A percentile compares a stretch with the other conserved stretches of the same genome.
Evolutionary conservation across 768 basidiomycete genomes (phyloP).

Genomic region (Mycena crocata): DNA sequence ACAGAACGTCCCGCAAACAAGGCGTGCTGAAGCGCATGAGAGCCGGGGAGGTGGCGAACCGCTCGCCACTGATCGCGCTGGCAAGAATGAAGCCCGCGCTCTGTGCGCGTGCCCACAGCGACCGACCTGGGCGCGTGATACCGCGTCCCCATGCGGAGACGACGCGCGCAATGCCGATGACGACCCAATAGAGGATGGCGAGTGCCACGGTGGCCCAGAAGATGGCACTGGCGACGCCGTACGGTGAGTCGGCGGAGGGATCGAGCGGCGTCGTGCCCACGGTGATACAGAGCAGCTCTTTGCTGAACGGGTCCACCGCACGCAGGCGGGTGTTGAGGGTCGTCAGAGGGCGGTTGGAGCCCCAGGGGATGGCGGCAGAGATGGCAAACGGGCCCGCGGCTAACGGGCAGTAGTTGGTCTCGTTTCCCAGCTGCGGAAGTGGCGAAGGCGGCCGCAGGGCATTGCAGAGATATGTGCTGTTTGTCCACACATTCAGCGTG

Average conservation of each 20-base stretch:
- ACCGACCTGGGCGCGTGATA: constrained; percentile 65
- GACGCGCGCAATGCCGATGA: constrained; percentile 85
- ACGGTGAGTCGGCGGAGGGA: constrained; percentile 67
- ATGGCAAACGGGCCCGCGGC: constrained; percentile 84
- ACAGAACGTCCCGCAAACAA: constrained; percentile 90
- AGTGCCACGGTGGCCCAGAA: constrained; percentile 82
- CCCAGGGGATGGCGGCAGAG: constrained; percentile 77
- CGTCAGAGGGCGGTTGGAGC: constrained; percentile 75
- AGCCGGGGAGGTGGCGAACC: constrained; percentile 85
- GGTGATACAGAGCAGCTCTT: constrained; percentile 86
- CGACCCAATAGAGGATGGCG: constrained; percentile 82
- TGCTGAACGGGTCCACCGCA: constrained; percentile 87
- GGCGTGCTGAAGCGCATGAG: constrained; percentile 94
- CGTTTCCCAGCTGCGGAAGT: constrained; percentile 57
- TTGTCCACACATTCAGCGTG: constrained; percentile 78
- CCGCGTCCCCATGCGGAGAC: constrained; percentile 89
- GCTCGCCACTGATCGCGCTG: constrained; percentile 93
- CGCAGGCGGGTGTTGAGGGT: constrained; percentile 88
- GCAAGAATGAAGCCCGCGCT: constrained; percentile 90
- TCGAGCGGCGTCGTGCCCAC: constrained; percentile 81
- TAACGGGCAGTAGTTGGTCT: constrained; percentile 60
- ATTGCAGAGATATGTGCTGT: constrained; percentile 81
- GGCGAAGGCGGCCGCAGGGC: constrained; percentile 84
- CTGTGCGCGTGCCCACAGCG: constrained; percentile 79
- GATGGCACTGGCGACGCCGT: constrained; percentile 74